A percentile compares a stretch with the other conserved stretches of the same genome.
phyloP scores from a whole-genome alignment of 2,329 filamentous ascomycete species.

The Purpureocillium lavendulum region DNA sequence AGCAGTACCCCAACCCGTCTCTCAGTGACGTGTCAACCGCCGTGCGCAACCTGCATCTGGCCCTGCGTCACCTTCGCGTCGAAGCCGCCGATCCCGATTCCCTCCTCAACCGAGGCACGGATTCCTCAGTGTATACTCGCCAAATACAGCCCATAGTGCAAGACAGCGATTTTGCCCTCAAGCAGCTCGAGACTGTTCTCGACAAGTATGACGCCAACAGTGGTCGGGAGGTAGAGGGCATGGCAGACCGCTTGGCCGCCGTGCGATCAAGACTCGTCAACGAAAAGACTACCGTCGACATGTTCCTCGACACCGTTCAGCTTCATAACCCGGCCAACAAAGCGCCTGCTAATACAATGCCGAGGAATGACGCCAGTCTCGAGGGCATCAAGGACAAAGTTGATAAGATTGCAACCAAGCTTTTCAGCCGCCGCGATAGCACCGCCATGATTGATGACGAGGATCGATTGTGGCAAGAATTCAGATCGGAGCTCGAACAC shows the following conservation, averaged over 20 bases:
- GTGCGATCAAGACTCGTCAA: slow-evolving; percentile 38
- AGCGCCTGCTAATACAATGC: slow-evolving; percentile 19
- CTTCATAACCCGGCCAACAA: slow-evolving; percentile 35
- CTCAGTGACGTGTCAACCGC: slow-evolving; percentile 42
- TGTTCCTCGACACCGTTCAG: slow-evolving; percentile 51
- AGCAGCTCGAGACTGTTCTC: slow-evolving; percentile 44
- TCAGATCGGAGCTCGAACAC: slow-evolving; percentile 47
- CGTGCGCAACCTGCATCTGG: slow-evolving; percentile 45
- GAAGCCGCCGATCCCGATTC: slow-evolving; percentile 51
- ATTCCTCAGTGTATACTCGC: slow-evolving; percentile 34
- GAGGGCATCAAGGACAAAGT: slow-evolving; percentile 53
- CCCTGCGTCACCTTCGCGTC: slow-evolving; percentile 47
- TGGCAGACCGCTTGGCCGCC: slow-evolving; percentile 30
- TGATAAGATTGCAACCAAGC: slow-evolving; percentile 44
- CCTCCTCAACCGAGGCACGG: slow-evolving; percentile 34
- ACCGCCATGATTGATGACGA: slow-evolving; percentile 32
- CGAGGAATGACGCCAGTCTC: slow-evolving; percentile 31
- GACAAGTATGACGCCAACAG: slow-evolving; percentile 32
- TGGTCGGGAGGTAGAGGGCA: slow-evolving; percentile 19
- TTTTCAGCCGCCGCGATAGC: slow-evolving; percentile 35
- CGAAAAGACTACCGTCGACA: slow-evolving; percentile 44
- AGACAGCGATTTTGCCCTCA: slow-evolving; percentile 46
- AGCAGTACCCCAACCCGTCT: slow-evolving; percentile 31
- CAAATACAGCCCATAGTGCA: slow-evolving; percentile 44
- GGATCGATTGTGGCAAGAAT: slow-evolving; percentile 49